phyloP scores from a whole-genome alignment of 2,329 filamentous ascomycete species.

The Hypomyces rosellus region DNA sequence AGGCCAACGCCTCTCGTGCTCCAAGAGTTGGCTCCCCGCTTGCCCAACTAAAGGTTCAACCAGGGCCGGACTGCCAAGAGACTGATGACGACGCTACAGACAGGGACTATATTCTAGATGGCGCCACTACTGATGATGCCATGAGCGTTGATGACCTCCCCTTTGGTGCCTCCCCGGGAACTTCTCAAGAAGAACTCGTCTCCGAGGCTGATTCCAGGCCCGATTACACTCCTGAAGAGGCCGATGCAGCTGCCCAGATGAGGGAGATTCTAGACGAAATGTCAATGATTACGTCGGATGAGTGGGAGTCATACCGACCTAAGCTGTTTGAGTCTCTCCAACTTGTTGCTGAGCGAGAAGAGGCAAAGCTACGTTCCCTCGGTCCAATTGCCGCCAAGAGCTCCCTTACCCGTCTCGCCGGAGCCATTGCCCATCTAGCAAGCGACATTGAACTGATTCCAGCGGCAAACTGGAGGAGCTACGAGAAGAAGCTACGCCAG shows the following conservation, averaged over 20 bases:
- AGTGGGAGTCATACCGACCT: slow-evolving; percentile 1
- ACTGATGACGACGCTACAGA: not conserved
- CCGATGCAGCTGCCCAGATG: not conserved
- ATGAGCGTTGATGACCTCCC: not conserved
- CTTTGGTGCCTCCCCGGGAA: not conserved
- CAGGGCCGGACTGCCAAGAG: too few relatives aligned
- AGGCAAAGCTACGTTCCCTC: not conserved
- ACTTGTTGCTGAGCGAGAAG: not conserved
- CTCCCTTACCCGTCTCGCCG: slow-evolving; percentile 6
- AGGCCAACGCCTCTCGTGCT: too few relatives aligned
- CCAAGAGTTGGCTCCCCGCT: too few relatives aligned
- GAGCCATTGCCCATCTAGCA: not conserved
- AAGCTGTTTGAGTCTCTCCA: not conserved
- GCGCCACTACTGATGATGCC: not conserved
- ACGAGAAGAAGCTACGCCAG: slow-evolving; percentile 17
- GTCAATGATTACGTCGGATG: not conserved
- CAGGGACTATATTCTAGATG: not conserved
- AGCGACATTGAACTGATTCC: slow-evolving; percentile 17
- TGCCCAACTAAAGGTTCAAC: too few relatives aligned
- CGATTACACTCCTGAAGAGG: not conserved
- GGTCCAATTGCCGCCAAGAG: not conserved
- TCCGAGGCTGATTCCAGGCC: not conserved
- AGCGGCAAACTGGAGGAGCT: slow-evolving; percentile 14
- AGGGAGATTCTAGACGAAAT: not conserved
- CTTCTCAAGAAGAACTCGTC: not conserved